Base-by-base conservation (phyloP, 805 yeast species). In the Naumovozyma baii region DNA sequence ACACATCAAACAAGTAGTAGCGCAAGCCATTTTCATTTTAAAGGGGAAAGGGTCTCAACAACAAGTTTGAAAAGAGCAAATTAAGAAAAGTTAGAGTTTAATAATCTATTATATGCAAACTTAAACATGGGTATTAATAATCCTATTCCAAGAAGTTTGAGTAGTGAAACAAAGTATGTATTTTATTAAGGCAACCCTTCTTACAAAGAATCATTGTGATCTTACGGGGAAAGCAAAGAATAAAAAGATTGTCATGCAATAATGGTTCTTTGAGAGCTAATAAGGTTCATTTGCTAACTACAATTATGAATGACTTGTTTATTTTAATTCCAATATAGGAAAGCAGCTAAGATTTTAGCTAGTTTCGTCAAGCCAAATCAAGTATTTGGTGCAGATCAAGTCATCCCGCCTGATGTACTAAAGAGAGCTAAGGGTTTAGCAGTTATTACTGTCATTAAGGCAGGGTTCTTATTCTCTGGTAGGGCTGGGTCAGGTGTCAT, bases 401-500 rank as follows among this genome's bases (percentile, higher is more conserved):
- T 90, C 39, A 90, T 90, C 45, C 98, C 98, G 2, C 94, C 95
- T 18, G 78, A 78, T 20, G 78, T 90, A 2, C 70, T 90, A 44
- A 78, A 82, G 47, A 80, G 83, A 55, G 97, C 98, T 31, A 84
- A 86, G 58, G 98, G 98, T 22, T 70, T 90, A 38, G 96, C 95
- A 3, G 66, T 90, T 30, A 73, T 90, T 48, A 90, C 97, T 0
- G 96, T 92, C n/a, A 68, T 90, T 42, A 90, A 92, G 61, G 98
- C 97, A 3, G 98, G 98, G 2, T 90, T 90, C 61, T 68, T 90
- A 40, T 90, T 90, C 61, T 84, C 95, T 2, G 98, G 97, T 20
- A 75, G 98, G 59, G 97, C 96, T 1, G 98, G 98, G 18, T 84
- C 95, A 1, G 98, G 98, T 47, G 84, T 90, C 28, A 83, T 90